Conservation (phyloP, 2,329 filamentous ascomycete species). For the Thermoascus crustaceus region DNA sequence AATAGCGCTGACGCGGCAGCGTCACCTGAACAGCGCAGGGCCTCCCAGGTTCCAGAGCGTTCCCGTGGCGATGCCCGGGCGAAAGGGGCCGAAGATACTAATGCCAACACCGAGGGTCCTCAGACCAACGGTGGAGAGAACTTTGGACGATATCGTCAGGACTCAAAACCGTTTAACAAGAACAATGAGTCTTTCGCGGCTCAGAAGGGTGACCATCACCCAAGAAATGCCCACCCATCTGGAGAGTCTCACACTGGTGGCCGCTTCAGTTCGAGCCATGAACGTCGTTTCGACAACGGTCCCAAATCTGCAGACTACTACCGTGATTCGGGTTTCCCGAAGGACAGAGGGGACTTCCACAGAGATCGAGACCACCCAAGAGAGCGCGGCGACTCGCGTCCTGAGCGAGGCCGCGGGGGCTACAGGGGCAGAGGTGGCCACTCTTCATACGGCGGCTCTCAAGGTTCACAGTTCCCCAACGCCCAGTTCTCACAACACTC, state of each 20-base stretch:
- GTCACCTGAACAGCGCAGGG: constrained; percentile 25
- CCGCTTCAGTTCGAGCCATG: constrained; percentile 21
- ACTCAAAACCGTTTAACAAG: constrained; percentile 27
- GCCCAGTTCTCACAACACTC: constrained; percentile 32
- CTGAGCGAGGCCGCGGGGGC: constrained; percentile 32
- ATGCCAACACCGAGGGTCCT: constrained; percentile 16
- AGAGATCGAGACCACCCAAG: constrained; percentile 30
- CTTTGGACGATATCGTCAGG: constrained; percentile 23
- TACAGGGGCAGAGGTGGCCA: constrained; percentile 36
- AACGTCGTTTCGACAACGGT: constrained; percentile 32
- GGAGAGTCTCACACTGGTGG: constrained; percentile 26
- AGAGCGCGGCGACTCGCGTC: constrained; percentile 28
- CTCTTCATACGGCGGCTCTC: constrained; percentile 24
- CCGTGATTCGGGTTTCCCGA: constrained; percentile 15
- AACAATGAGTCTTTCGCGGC: constrained; percentile 21
- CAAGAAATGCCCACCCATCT: constrained; percentile 20
- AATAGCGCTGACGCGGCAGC: constrained; percentile 25
- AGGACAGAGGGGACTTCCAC: constrained; percentile 21
- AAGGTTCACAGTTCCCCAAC: constrained; percentile 33
- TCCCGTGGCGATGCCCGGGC: constrained; percentile 17
- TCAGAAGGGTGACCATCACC: constrained; percentile 19
- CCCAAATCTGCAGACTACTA: constrained; percentile 30
- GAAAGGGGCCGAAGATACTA: constrained; percentile 26
- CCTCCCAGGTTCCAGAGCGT: constrained; percentile 23
- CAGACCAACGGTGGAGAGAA: constrained; percentile 22